A percentile compares a stretch with the other conserved stretches of the same genome.
Evolutionary conservation across 2,329 filamentous ascomycete genomes (phyloP).

Genomic region (Colletotrichum acutatum): DNA sequence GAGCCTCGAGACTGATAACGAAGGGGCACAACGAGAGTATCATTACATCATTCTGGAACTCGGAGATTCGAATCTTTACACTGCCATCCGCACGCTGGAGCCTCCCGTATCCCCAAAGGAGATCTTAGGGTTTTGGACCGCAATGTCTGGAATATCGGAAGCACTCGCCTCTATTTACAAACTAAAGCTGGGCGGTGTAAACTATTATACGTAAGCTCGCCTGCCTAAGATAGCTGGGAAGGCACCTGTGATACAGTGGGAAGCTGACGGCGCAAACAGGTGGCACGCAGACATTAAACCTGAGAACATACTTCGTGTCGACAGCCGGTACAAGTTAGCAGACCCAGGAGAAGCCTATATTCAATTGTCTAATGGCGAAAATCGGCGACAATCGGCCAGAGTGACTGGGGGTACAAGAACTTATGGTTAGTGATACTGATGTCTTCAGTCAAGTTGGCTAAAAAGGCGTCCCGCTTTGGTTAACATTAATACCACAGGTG

Average conservation of each 20-base stretch:
- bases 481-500: background rate
- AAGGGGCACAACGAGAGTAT: background rate
- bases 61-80: constrained; percentile 17
- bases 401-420: constrained; percentile 45
- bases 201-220: background rate
- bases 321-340: constrained; percentile 48
- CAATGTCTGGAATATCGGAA: background rate
- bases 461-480: too few relatives aligned
- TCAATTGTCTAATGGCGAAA: too few relatives aligned
- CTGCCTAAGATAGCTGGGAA: too few relatives aligned
- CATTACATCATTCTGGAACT: constrained; percentile 15
- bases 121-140: background rate
- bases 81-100: background rate
- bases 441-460: too few relatives aligned
- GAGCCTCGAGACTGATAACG: background rate
- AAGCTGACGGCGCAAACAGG: too few relatives aligned
- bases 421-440: constrained; percentile 51
- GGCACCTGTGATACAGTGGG: too few relatives aligned
- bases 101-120: constrained; percentile 5
- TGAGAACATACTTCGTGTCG: constrained; percentile 46
- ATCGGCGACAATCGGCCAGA: background rate
- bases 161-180: background rate
- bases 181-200: background rate
- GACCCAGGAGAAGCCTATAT: constrained; percentile 48
- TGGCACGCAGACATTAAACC: constrained; percentile 50